Evolutionary conservation across 163 green algal species (phyloP), one percentile per base, ranked within the genome.

Genomic region (Scenedesmus sp.): DNA sequence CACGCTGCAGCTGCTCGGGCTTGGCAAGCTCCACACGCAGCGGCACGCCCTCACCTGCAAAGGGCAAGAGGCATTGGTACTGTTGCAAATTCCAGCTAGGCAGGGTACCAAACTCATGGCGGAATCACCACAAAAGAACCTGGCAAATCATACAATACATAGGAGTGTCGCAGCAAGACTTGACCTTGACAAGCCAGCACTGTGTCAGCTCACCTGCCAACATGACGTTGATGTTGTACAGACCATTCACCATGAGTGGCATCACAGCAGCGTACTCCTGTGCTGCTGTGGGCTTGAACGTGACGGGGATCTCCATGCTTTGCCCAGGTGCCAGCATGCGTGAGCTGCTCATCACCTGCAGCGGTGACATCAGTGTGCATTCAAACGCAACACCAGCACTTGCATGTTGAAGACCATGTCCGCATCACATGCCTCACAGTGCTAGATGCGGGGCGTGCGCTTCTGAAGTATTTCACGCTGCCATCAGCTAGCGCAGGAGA

Each of bases 221-320:
- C 44, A 91, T 85, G 24, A 98, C 93, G 78, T 94, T 92, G 59
- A 97, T 83, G 5, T 93, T 96, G 94, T 95, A 97, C 13, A 98
- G 93, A 18, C 96, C 96, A 85, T 97, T 97, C 88, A 98, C 90
- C 72, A 96, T 91, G 44, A 98, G 92, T 9, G 92, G 92, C 40
- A 97, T 70, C n/a, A 90, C 84, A 24, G 92, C 83, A 18, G 10
- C 24, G 88, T 96, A 96, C 0, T 49, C 16, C 40, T 68, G 18
- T 22, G 90, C 85, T 26, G 81, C 91, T 9, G 82, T 90, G 12
- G 96, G 96, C 70, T 83, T 91, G 92, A 97, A 98, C 6, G 72
- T 93, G 72, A 98, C 87, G 24, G 83, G 26, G 20, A 96, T 94
- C 16, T 96, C 83, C 42, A 80, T 76, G 9, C 15, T 90, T 68